Base-by-base conservation (phyloP, 805 yeast species). In the Yarrowia porcina region DNA sequence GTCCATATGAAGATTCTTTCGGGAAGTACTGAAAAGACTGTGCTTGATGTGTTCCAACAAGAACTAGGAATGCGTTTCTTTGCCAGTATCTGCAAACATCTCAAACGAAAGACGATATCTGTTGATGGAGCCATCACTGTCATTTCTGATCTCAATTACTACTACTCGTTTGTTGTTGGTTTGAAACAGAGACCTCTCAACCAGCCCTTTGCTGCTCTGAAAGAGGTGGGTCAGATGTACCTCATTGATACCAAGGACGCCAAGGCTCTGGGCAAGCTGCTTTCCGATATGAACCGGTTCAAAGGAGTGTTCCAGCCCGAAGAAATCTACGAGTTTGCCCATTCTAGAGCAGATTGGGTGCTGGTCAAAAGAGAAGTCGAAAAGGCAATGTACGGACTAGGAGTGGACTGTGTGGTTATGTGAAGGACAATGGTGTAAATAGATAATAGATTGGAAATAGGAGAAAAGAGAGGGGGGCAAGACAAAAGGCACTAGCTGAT, bases 331-430 rank as follows among this genome's bases (percentile, higher is more conserved):
- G 96, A 90, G 71, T 88, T 92, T 74, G 94, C 91, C 5, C 91
- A 89, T 67, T 77, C 96, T 65, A 79, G 99, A 63, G 81, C 85
- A 36, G 99, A 93, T 73, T 93, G 99, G 99, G 75, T 82, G 0
- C 70, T 76, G 36, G 88, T 93, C 27, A 87, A 84, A 67, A 79
- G 81, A 65, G 88, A 88, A 64, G 97, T 93, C 10, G 98, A 93
- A 73, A 90, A 87, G 72, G 92, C 90, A n/a, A 89, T 94, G 86
- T 94, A 91, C 70, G 98, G 99, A 0, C 79, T 93, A 61, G 91
- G 77, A 7, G 59, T 52, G 32, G 97, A 91, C 69, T 92, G 97
- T 76, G 67, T 72, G 0, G 76, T 90, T 42, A 17, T 12, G 25
- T 52, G 20, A n/a, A 15, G 25, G 23, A 27, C 33, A 44, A 21